Conservation (phyloP, 306 rosid genomes). For the Senna siamea region DNA sequence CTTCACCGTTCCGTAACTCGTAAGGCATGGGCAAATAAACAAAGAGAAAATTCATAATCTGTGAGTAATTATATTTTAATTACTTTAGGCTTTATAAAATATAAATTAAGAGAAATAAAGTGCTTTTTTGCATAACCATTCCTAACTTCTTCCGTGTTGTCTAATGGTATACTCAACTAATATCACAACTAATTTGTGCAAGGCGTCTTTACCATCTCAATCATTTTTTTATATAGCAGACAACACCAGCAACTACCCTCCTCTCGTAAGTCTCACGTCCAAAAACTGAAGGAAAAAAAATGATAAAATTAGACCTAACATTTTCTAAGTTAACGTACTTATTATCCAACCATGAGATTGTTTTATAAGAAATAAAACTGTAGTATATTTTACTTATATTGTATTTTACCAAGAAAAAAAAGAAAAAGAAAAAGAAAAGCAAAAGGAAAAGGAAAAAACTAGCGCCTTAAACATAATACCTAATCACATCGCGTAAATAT, state of each 20-base stretch:
- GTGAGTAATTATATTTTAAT: background rate
- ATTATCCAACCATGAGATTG: background rate
- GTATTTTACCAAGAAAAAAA: no score
- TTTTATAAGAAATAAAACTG: background rate
- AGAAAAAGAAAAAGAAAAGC: no score
- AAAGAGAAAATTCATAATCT: background rate
- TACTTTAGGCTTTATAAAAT: background rate
- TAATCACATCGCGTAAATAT: no score
- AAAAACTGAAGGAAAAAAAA: background rate
- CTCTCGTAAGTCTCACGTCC: no score
- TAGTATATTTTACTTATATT: background rate
- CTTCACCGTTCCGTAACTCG: constrained; percentile 32
- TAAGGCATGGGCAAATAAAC: constrained; percentile 25
- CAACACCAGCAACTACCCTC: background rate
- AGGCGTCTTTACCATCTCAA: background rate
- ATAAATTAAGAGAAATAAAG: background rate
- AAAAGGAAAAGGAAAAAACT: no score
- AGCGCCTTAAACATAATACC: no score
- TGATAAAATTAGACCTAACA: background rate
- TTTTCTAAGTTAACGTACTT: background rate
- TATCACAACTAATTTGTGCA: background rate
- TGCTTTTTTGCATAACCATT: background rate
- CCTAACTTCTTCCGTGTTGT: no score
- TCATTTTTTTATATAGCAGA: background rate
- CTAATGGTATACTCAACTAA: no score